Evolutionary conservation across 1,139 yeast species (phyloP).

Genomic region (Geotrichum cucujoidarum): DNA sequence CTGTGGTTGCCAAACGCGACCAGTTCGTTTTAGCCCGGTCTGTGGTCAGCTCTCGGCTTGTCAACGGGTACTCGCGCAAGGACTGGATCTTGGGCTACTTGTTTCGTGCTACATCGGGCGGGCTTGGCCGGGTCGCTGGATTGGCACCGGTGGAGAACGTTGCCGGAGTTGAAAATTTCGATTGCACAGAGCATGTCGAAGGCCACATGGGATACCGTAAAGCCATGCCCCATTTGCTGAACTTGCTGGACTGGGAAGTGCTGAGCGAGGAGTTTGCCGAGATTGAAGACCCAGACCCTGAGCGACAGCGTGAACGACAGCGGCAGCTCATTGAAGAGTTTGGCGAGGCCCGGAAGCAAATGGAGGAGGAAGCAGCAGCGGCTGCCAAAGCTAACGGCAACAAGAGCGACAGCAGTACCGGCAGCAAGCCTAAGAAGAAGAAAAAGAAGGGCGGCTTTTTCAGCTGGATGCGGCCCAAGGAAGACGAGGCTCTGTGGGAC

Average conservation of each 20-base stretch:
- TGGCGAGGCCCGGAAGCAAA: conserved; percentile 69
- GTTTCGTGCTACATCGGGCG: conserved; percentile 94
- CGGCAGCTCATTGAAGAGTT: conserved; percentile 76
- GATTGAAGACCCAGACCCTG: conserved; percentile 94
- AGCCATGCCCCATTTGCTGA: conserved; percentile 78
- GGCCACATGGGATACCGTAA: conserved; percentile 97
- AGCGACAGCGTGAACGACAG: conserved; percentile 68
- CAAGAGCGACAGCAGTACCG: conserved; percentile 28
- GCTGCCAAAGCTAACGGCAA: conserved; percentile 20
- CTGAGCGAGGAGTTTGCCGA: conserved; percentile 88
- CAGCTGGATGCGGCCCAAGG: conserved; percentile 59
- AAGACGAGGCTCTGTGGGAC: conserved; percentile 87
- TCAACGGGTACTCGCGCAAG: conserved; percentile 84
- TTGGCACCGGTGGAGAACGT: conserved; percentile 61
- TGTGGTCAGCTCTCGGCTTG: conserved; percentile 83
- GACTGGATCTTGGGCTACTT: conserved; percentile 97
- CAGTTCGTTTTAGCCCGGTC: conserved; percentile 76
- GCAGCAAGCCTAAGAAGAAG: no score
- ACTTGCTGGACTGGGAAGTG: conserved; percentile 70
- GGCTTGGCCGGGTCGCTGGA: conserved; percentile 85
- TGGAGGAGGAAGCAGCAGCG: conserved; percentile 29
- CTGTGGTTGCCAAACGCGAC: conserved; percentile 72
- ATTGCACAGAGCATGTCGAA: conserved; percentile 79
- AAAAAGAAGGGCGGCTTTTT: conserved; percentile 37
- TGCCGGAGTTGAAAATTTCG: conserved; percentile 70